phyloP scores from a whole-genome alignment of 1,284 basidiomycete species.

The Melampsora medusae region DNA sequence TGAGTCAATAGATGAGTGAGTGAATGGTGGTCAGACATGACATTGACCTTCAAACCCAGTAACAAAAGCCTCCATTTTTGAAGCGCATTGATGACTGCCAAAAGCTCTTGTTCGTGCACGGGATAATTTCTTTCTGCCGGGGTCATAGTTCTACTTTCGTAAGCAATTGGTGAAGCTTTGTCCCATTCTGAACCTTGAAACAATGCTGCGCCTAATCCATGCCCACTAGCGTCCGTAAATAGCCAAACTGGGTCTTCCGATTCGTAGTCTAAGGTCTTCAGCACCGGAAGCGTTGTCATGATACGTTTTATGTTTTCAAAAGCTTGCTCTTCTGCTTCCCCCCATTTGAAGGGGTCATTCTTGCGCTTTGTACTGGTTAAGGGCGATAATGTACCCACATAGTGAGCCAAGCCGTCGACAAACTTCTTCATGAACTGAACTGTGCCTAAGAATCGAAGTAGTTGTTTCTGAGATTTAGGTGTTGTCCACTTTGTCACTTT shows the following conservation, averaged over 20 bases:
- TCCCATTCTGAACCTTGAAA: not conserved
- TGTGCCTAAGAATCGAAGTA: conserved; percentile 56
- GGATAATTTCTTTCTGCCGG: not conserved
- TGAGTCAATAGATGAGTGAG: conserved; percentile 57
- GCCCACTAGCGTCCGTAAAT: conserved; percentile 17
- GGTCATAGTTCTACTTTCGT: not conserved
- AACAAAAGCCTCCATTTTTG: conserved; percentile 5
- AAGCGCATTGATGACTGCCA: not conserved
- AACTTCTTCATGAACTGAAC: conserved; percentile 56
- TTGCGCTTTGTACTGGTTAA: conserved; percentile 52
- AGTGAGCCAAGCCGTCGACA: conserved; percentile 54
- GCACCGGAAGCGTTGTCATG: not conserved
- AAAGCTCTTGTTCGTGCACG: not conserved
- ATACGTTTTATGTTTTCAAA: conserved; percentile 12
- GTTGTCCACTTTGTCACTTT: conserved; percentile 55
- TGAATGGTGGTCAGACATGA: conserved; percentile 46
- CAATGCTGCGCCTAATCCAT: not conserved
- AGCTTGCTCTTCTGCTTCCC: not conserved
- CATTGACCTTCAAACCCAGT: not conserved
- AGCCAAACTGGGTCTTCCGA: conserved; percentile 1
- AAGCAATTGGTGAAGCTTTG: not conserved
- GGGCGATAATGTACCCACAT: conserved; percentile 53
- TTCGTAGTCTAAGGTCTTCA: conserved; percentile 3
- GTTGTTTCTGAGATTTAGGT: conserved; percentile 51
- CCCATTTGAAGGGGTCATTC: not conserved